Evolutionary conservation across 768 basidiomycete genomes (phyloP), one percentile per base, ranked within the genome.

Genomic region (Strobilomyces echinocephalus): DNA sequence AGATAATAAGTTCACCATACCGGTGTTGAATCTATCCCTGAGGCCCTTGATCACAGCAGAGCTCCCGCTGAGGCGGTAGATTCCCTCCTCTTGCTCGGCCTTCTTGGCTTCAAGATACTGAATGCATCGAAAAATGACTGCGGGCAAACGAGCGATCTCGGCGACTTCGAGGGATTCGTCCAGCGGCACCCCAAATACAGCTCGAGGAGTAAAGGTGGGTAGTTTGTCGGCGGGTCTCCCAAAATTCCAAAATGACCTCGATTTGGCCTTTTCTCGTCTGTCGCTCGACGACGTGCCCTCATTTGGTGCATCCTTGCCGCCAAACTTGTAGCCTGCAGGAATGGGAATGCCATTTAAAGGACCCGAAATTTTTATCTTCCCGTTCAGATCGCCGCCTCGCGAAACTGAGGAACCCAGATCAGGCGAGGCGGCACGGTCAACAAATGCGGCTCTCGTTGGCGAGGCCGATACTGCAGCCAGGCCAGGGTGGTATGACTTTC

Each of bases 81-180:
- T 95, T 33, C 97, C 97, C 71, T 99, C 97, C 65, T 99, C 97
- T 60, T 90, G 84, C 56, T 97, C 91, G 20, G 97, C 95, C 68
- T 90, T 81, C 75, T 95, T 95, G 18, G 83, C 81, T 74, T 98
- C 92, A 51, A 99, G 76, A 72, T 95, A 99, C 65, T 97, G 87
- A 60, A 99, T 95, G 60, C 87, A 89, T 50, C 97, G 84, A 76
- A 95, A 99, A 33, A 97, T 87, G 61, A 97, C 88, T 8, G 95
- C 91, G 4, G 97, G 97, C 20, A 99, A 76, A 61, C 87, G 86
- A 49, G 87, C 94, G 52, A 97, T 91, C 64, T 91, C 82, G 16
- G 91, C 87, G 24, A 98, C 83, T 1, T 91, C 87, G 31, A 99
- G 79, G 1, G 93, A 86, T 53, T 97, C 94, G 53, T 89, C 83